Evolutionary conservation across 352 stramenopile genomes (phyloP).

Genomic region (Phytophthora pini): DNA sequence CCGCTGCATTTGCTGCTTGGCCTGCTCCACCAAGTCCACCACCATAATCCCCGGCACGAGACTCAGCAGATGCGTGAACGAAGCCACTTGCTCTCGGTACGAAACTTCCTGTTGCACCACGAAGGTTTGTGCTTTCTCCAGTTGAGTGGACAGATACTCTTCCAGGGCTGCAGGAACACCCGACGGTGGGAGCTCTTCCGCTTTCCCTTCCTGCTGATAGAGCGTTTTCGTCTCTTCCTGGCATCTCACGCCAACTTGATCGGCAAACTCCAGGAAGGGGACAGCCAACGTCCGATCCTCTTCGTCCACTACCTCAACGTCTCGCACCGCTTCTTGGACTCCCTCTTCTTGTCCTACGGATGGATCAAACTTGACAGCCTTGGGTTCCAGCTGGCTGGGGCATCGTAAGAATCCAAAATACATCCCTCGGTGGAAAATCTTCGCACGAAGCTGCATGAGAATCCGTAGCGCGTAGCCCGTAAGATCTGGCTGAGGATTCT

Average conservation of each 20-base stretch:
- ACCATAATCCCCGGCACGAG: conserved; percentile 60
- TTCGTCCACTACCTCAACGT: conserved; percentile 56
- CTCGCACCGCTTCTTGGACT: conserved; percentile 32
- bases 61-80: conserved; percentile 64
- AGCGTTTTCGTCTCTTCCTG: conserved; percentile 60
- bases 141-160: conserved; percentile 70
- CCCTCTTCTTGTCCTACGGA: conserved; percentile 11
- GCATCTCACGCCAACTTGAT: conserved; percentile 64
- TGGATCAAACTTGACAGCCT: conserved; percentile 40
- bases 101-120: conserved; percentile 55
- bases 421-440: conserved; percentile 61
- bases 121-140: conserved; percentile 66
- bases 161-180: conserved; percentile 76
- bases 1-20: conserved; percentile 25
- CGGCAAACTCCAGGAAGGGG: conserved; percentile 60
- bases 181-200: conserved; percentile 65
- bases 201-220: conserved; percentile 68
- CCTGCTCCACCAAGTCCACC: conserved; percentile 36
- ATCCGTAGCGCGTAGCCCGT: conserved; percentile 36
- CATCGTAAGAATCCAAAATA: conserved; percentile 73
- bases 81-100: conserved; percentile 69
- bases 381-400: conserved; percentile 54
- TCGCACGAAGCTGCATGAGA: conserved; percentile 63
- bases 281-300: conserved; percentile 30
- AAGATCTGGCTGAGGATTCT: conserved; percentile 12